Conservation (phyloP, 23 red algal species). For the Agarophyton chilense region DNA sequence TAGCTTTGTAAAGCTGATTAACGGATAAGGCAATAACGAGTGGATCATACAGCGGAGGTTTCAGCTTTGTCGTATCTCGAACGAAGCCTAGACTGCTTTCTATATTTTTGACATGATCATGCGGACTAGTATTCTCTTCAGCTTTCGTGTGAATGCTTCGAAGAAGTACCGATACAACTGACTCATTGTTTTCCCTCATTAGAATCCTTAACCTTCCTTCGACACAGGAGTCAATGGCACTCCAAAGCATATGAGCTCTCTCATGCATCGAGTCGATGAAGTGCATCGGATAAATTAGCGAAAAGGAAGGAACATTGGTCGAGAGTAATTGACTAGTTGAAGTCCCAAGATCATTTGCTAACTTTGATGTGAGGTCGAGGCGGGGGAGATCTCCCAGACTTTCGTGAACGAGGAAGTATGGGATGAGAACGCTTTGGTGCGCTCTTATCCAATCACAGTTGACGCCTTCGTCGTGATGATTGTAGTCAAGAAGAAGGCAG, state of each 20-base stretch:
- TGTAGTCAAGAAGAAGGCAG: slow-evolving; percentile 5
- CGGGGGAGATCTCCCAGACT: neutral
- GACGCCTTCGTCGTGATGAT: slow-evolving; percentile 44
- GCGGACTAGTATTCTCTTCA: neutral
- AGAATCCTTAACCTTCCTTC: slow-evolving; percentile 28
- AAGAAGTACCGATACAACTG: slow-evolving; percentile 22
- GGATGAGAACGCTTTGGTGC: slow-evolving; percentile 26
- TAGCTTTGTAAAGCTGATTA: slow-evolving; percentile 34
- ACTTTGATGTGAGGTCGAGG: neutral
- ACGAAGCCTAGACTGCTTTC: slow-evolving; percentile 38
- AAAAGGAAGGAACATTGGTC: slow-evolving; percentile 46
- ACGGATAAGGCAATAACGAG: slow-evolving; percentile 45
- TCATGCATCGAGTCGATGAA: slow-evolving; percentile 36
- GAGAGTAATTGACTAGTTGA: neutral
- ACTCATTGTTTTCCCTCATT: slow-evolving; percentile 26
- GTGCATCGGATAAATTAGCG: slow-evolving; percentile 61
- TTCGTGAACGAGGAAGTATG: slow-evolving; percentile 49
- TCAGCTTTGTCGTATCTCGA: slow-evolving; percentile 36
- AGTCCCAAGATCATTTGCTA: slow-evolving; percentile 47
- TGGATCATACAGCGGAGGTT: slow-evolving; percentile 64
- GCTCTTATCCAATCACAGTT: slow-evolving; percentile 54
- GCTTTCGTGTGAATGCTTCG: slow-evolving; percentile 14
- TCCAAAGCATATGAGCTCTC: slow-evolving; percentile 23
- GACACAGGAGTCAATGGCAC: slow-evolving; percentile 31
- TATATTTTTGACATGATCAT: neutral